These are phyloP conservation scores for Brachypodium distachyon DNA, from an alignment of 202 grass and related monocot species.

Conservation along the genomic window DNA sequence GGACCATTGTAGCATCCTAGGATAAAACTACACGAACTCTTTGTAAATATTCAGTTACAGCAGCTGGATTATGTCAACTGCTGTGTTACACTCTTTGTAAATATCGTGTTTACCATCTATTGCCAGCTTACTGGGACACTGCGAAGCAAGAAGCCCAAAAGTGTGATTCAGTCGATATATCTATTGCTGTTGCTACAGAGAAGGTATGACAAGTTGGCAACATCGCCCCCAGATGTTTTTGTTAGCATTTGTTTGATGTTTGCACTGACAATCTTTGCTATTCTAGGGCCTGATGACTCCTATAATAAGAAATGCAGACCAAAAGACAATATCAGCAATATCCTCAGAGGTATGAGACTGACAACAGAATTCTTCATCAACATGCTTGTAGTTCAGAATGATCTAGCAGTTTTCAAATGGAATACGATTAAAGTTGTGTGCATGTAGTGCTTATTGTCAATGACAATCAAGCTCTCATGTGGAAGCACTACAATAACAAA, in stretches of 20 bases:
- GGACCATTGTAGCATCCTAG: neutral
- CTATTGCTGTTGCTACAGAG: constrained; percentile 92
- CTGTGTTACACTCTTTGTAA: neutral
- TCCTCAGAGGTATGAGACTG: constrained; percentile 76
- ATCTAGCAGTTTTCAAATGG: neutral
- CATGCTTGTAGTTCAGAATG: constrained; percentile 1
- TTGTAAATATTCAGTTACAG: neutral
- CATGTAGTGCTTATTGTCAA: neutral
- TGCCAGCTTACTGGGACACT: constrained; percentile 71
- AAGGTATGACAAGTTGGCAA: constrained; percentile 47
- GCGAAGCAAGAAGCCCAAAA: constrained; percentile 61
- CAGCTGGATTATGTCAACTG: neutral
- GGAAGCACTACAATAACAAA: constrained; percentile 13
- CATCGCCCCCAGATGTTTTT: neutral
- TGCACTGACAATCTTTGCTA: constrained; percentile 19
- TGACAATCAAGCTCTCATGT: neutral
- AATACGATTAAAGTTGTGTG: neutral
- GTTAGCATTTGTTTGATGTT: neutral
- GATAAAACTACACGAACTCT: neutral
- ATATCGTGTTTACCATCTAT: constrained; percentile 20
- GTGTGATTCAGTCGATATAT: constrained; percentile 85
- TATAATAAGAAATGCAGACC: constrained; percentile 91
- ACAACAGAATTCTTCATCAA: constrained; percentile 5
- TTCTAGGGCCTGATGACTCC: constrained; percentile 93
- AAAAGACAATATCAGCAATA: constrained; percentile 91